phyloP scores from a whole-genome alignment of 2,329 filamentous ascomycete genomes.

The Aspergillus fumigatiaffinis region DNA sequence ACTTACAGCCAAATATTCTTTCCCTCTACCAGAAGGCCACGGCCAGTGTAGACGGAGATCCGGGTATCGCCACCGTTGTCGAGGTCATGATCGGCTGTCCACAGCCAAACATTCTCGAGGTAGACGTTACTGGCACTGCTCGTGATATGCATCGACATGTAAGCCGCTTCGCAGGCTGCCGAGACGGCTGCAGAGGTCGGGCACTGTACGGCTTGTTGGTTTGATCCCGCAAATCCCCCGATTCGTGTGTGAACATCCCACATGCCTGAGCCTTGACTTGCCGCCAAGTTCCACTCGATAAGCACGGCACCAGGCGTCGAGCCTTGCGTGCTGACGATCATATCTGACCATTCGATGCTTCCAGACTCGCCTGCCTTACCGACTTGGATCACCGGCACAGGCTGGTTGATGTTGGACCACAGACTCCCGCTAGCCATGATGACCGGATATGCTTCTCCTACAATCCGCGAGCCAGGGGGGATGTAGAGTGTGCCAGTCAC shows the following conservation, averaged over 20 bases:
- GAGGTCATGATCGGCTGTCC: constrained; percentile 55
- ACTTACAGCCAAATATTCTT: constrained; percentile 37
- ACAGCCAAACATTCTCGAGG: constrained; percentile 51
- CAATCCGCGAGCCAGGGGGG: constrained; percentile 48
- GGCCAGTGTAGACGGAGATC: constrained; percentile 51
- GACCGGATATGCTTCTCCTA: constrained; percentile 53
- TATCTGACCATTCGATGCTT: constrained; percentile 66
- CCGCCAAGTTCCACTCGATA: constrained; percentile 68
- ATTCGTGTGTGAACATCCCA: constrained; percentile 55
- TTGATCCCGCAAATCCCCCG: constrained; percentile 49
- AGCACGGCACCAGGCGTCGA: constrained; percentile 64
- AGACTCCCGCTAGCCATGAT: constrained; percentile 55
- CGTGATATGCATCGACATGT: constrained; percentile 38
- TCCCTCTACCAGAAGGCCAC: constrained; percentile 51
- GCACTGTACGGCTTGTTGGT: constrained; percentile 42
- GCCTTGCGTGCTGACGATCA: constrained; percentile 66
- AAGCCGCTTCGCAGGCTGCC: constrained; percentile 33
- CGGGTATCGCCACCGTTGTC: constrained; percentile 48
- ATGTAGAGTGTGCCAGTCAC: constrained; percentile 46
- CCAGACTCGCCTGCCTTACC: constrained; percentile 62
- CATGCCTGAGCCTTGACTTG: constrained; percentile 48
- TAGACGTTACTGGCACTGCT: constrained; percentile 35
- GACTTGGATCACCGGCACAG: constrained; percentile 64
- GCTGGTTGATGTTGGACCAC: constrained; percentile 56
- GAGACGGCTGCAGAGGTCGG: constrained; percentile 37